These are phyloP conservation scores for Saitoella complicata DNA, from an alignment of 805 yeast genomes.

Conservation along the genomic window DNA sequence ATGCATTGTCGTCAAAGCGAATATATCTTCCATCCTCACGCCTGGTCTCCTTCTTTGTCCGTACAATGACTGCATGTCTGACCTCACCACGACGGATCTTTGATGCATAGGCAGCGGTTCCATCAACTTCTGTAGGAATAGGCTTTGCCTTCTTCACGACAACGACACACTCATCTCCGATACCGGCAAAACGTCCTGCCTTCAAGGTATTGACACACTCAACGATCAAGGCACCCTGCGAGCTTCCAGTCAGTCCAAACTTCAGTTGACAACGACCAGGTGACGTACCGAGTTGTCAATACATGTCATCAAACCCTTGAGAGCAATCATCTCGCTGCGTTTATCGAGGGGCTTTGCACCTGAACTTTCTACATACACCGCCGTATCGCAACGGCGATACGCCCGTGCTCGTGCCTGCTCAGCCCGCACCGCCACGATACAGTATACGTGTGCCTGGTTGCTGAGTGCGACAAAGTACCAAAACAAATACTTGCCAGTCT, in stretches of 20 bases:
- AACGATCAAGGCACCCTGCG: constrained; percentile 68
- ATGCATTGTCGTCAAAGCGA: constrained; percentile 89
- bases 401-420: no score
- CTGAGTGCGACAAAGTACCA: no score
- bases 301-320: constrained; percentile 74
- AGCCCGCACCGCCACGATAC: no score
- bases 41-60: constrained; percentile 65
- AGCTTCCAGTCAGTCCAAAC: neutral
- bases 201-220: constrained; percentile 92
- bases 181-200: constrained; percentile 63
- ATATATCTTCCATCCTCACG: constrained; percentile 79
- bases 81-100: constrained; percentile 90
- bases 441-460: no score
- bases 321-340: constrained; percentile 48
- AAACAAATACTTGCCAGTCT: no score
- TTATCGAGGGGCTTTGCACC: no score
- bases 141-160: constrained; percentile 76
- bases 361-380: no score
- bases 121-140: constrained; percentile 31
- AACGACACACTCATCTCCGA: constrained; percentile 82
- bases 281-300: constrained; percentile 62
- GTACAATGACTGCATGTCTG: constrained; percentile 85
- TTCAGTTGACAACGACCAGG: neutral
- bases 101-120: constrained; percentile 50
- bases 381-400: no score